phyloP scores from a whole-genome alignment of 1,139 yeast species.

The Zygosaccharomyces sapae region DNA sequence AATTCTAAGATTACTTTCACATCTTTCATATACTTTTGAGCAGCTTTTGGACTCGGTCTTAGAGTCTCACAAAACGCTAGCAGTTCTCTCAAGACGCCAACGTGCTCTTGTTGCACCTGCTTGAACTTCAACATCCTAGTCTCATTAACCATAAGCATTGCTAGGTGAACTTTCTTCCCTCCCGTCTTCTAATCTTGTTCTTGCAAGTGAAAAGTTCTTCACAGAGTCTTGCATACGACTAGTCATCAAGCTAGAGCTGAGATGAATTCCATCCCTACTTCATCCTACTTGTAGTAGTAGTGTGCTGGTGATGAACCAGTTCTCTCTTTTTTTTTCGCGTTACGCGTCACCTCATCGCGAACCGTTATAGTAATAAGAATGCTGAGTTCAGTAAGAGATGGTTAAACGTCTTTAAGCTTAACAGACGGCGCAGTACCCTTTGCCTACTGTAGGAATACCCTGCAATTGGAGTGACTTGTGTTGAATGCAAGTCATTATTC shows the following conservation, averaged over 20 bases:
- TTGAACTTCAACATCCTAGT: not conserved
- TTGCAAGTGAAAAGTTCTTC: not conserved
- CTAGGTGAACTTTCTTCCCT: not conserved
- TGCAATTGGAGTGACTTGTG: not conserved
- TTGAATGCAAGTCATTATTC: not conserved
- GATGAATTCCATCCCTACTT: not conserved
- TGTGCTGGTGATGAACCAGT: not conserved
- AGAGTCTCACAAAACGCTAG: slow-evolving; percentile 13
- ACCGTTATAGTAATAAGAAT: not conserved
- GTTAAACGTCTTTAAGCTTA: too few relatives aligned
- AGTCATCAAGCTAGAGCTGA: not conserved
- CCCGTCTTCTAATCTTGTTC: not conserved
- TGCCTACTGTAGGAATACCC: too few relatives aligned
- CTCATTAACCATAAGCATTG: not conserved
- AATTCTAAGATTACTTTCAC: slow-evolving; percentile 9
- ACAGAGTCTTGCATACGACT: not conserved
- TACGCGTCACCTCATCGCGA: slow-evolving; percentile 5
- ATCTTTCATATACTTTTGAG: slow-evolving; percentile 13
- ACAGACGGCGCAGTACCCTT: too few relatives aligned
- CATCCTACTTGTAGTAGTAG: not conserved
- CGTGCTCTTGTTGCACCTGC: slow-evolving; percentile 8
- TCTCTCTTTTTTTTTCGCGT: slow-evolving; percentile 1
- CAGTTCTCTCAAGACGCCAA: slow-evolving; percentile 10
- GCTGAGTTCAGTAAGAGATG: not conserved
- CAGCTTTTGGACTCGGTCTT: slow-evolving; percentile 7